Conservation (phyloP, 2,329 filamentous ascomycete species). For the Fusarium concolor region DNA sequence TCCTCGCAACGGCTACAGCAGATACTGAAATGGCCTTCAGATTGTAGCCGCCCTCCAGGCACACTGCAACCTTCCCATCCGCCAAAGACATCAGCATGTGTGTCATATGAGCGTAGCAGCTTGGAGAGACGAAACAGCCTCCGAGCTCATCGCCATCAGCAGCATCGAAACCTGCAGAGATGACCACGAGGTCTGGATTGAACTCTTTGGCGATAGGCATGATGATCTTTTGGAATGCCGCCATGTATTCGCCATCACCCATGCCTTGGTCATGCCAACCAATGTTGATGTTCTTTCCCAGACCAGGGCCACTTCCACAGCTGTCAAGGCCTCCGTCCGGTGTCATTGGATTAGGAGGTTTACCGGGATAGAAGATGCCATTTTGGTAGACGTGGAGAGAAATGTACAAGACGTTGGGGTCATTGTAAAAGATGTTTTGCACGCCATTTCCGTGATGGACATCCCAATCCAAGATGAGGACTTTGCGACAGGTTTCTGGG, state of each 20-base stretch:
- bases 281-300: conserved; percentile 74
- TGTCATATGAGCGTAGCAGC: conserved; percentile 98
- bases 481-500: conserved; percentile 83
- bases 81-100: conserved; percentile 98
- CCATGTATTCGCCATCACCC: conserved; percentile 97
- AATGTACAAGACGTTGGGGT: conserved; percentile 95
- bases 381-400: conserved; percentile 90
- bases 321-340: conserved; percentile 72
- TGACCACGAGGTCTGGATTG: conserved; percentile 91
- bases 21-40: conserved; percentile 92
- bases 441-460: conserved; percentile 89
- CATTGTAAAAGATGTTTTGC: conserved; percentile 94
- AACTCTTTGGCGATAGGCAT: conserved; percentile 98
- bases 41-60: conserved; percentile 96
- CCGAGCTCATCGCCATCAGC: conserved; percentile 93
- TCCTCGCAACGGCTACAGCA: conserved; percentile 88
- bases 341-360: conserved; percentile 66
- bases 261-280: conserved; percentile 79
- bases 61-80: conserved; percentile 88
- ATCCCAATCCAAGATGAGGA: conserved; percentile 94
- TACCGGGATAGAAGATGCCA: conserved; percentile 85
- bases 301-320: conserved; percentile 65
- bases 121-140: conserved; percentile 89
- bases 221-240: conserved; percentile 93
- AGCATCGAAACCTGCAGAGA: conserved; percentile 96